These are phyloP conservation scores for Gossypium mustelinum DNA, from an alignment of 345 rosid species.

Conservation along the genomic window DNA sequence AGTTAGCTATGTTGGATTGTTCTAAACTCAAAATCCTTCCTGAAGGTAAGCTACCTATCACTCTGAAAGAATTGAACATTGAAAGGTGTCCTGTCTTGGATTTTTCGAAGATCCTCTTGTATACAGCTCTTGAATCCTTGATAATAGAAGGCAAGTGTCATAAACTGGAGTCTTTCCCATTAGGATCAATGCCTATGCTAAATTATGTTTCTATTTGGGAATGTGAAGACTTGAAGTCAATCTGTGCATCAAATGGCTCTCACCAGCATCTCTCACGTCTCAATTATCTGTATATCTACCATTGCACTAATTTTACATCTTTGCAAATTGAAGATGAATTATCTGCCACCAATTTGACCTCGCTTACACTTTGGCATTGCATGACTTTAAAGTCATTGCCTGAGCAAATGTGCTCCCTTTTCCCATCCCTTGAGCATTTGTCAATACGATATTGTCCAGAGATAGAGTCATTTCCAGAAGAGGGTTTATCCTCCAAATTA, in stretches of 20 bases:
- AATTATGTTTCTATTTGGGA: background rate
- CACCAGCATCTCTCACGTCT: background rate
- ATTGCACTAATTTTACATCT: background rate
- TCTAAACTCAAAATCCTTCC: background rate
- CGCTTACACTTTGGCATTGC: background rate
- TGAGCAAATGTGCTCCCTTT: background rate
- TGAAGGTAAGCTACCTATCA: background rate
- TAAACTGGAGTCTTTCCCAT: background rate
- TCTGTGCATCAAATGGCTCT: background rate
- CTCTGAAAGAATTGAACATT: background rate
- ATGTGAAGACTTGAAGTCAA: background rate
- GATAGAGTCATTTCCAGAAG: conserved; percentile 2
- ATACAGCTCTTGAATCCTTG: conserved; percentile 6
- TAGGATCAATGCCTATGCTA: background rate
- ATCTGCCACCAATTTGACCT: background rate
- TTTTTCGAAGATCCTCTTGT: background rate
- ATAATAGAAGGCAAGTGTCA: background rate
- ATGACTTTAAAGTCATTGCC: background rate
- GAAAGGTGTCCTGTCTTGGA: background rate
- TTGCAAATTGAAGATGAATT: background rate
- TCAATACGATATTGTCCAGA: background rate
- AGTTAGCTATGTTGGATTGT: background rate
- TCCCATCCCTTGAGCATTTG: background rate
- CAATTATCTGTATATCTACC: background rate
- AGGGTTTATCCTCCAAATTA: conserved; percentile 5